phyloP scores from a whole-genome alignment of 306 rosid genomes.

The Citrullus amarus region DNA sequence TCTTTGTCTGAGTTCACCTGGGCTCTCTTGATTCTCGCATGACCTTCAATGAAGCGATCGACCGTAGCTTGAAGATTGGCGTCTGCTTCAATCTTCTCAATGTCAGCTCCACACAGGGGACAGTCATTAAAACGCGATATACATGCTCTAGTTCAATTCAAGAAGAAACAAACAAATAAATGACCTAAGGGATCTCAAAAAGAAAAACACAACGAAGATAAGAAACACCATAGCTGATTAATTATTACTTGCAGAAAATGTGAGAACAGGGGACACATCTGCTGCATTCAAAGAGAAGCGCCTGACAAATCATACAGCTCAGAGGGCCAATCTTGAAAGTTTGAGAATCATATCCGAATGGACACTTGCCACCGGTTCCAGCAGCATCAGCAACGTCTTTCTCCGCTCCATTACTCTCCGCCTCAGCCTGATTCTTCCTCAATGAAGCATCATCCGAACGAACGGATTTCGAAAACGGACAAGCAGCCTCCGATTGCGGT shows the following conservation, averaged over 20 bases:
- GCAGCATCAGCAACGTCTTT: neutral
- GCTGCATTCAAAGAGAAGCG: conserved; percentile 31
- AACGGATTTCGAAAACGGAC: neutral
- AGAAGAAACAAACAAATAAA: neutral
- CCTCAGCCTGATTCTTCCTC: neutral
- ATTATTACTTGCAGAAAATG: conserved; percentile 62
- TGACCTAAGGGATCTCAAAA: neutral
- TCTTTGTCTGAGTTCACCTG: conserved; percentile 23
- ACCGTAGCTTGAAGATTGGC: conserved; percentile 63
- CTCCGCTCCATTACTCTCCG: conserved; percentile 1
- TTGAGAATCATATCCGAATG: conserved; percentile 72
- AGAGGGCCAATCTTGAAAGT: conserved; percentile 89
- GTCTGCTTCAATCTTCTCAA: conserved; percentile 66
- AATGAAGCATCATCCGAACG: neutral
- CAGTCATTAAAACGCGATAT: conserved; percentile 75
- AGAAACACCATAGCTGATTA: neutral
- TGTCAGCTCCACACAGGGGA: conserved; percentile 86
- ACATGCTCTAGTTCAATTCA: conserved; percentile 46
- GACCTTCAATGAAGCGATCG: conserved; percentile 93
- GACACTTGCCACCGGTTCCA: conserved; percentile 47
- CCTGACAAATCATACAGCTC: conserved; percentile 74
- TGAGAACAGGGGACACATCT: conserved; percentile 82
- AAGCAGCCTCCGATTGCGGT: conserved; percentile 2
- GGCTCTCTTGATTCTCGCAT: conserved; percentile 85
- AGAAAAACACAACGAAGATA: neutral